Evolutionary conservation across 306 rosid genomes (phyloP).

Genomic region (Acacia acuminata): DNA sequence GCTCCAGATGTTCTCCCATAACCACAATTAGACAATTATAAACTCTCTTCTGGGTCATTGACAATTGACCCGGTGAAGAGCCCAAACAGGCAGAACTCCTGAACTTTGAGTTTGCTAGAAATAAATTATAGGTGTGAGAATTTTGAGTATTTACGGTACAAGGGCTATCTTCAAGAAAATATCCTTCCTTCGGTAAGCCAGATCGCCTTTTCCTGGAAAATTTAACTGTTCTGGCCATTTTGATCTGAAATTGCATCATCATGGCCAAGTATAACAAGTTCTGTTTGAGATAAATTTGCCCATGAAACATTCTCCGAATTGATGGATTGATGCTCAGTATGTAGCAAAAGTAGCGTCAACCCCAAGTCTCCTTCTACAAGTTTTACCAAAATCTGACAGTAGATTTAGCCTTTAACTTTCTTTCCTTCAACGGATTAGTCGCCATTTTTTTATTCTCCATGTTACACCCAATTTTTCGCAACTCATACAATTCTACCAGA

Average conservation of each 20-base stretch:
- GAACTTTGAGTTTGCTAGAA: not conserved
- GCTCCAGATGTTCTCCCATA: not conserved
- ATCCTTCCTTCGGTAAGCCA: not conserved
- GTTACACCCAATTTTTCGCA: not conserved
- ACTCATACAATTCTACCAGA: constrained; percentile 13
- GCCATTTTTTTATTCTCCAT: not conserved
- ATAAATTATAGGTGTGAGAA: not conserved
- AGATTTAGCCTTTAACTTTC: not conserved
- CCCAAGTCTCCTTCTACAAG: not conserved
- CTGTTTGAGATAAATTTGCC: not conserved
- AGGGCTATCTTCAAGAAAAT: not conserved
- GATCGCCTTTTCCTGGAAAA: not conserved
- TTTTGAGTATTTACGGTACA: not conserved
- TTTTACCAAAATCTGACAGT: not conserved
- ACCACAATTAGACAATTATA: not conserved
- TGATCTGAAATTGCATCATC: constrained; percentile 8
- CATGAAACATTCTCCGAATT: not conserved
- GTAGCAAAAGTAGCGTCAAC: not conserved
- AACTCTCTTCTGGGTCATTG: not conserved
- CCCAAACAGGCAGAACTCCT: not conserved
- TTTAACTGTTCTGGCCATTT: not conserved
- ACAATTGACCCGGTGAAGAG: not conserved
- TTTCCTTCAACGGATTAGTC: not conserved
- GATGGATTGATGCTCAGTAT: not conserved
- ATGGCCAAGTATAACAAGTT: not conserved